phyloP scores from a whole-genome alignment of 2,329 filamentous ascomycete species.

The Phaeoacremonium minimum region DNA sequence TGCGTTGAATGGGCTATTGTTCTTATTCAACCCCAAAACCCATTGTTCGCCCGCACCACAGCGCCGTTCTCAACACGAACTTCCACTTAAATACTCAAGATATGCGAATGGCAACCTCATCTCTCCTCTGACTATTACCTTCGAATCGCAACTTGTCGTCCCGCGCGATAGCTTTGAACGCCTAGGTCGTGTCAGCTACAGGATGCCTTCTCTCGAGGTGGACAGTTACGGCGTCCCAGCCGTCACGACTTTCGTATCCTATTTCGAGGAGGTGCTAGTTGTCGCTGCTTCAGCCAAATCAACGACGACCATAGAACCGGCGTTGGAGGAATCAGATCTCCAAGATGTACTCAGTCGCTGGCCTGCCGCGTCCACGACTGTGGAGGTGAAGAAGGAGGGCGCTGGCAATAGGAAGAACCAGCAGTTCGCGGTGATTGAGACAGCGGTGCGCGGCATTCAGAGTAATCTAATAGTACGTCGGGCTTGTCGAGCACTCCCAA shows the following conservation, averaged over 20 bases:
- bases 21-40: too few species aligned
- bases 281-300: slow-evolving; percentile 57
- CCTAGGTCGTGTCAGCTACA: slow-evolving; percentile 14
- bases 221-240: slow-evolving; percentile 45
- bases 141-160: too few species aligned
- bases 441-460: slow-evolving; percentile 76
- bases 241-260: slow-evolving; percentile 46
- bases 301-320: slow-evolving; percentile 63
- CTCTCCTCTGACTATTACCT: too few species aligned
- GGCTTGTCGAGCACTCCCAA: slow-evolving; percentile 7
- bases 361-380: slow-evolving; percentile 20
- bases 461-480: slow-evolving; percentile 69
- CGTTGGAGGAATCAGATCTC: slow-evolving; percentile 67
- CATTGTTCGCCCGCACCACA: too few species aligned
- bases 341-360: slow-evolving; percentile 38
- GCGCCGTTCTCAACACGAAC: too few species aligned
- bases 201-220: slow-evolving; percentile 45
- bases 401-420: slow-evolving; percentile 30
- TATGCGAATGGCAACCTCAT: too few species aligned
- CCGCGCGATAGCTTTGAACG: too few species aligned
- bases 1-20: too few species aligned
- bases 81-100: too few species aligned
- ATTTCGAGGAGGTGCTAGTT: slow-evolving; percentile 54
- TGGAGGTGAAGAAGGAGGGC: slow-evolving; percentile 24
- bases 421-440: slow-evolving; percentile 73